These are phyloP conservation scores for Aureobasidium sp. DNA, from an alignment of 2,329 filamentous ascomycete genomes.

Conservation along the genomic window DNA sequence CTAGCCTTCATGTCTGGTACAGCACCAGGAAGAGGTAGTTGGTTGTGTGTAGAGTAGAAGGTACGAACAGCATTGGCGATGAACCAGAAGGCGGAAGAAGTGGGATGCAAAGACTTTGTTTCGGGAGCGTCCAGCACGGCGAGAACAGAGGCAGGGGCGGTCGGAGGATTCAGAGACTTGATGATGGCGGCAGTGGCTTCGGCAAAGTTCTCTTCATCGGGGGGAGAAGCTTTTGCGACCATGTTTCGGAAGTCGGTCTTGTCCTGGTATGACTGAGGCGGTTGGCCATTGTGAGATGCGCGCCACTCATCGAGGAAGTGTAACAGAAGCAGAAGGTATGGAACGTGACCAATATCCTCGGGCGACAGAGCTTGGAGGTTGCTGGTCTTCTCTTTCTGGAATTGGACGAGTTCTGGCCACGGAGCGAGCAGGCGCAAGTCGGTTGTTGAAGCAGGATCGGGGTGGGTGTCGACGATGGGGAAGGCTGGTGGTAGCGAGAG, in stretches of 20 bases:
- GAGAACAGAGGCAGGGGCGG: conserved; percentile 58
- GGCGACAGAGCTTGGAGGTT: conserved; percentile 27
- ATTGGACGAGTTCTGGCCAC: conserved; percentile 71
- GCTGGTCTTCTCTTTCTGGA: conserved; percentile 56
- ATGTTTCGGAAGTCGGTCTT: conserved; percentile 73
- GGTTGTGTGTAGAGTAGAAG: conserved; percentile 65
- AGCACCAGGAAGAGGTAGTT: conserved; percentile 74
- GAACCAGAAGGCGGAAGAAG: conserved; percentile 70
- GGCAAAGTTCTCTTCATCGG: conserved; percentile 82
- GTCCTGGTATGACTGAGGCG: conserved; percentile 69
- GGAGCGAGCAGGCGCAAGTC: conserved; percentile 78
- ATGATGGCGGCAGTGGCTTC: conserved; percentile 82
- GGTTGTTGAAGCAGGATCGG: conserved; percentile 72
- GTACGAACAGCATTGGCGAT: conserved; percentile 69
- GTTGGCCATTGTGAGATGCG: conserved; percentile 53
- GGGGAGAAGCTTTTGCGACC: conserved; percentile 67
- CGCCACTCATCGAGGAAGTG: conserved; percentile 80
- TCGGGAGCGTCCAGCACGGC: conserved; percentile 69
- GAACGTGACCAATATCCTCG: conserved; percentile 65
- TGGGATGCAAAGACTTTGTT: conserved; percentile 35
- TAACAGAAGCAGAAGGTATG: conserved; percentile 74
- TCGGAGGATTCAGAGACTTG: conserved; percentile 67
- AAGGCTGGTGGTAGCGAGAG: conserved; percentile 68
- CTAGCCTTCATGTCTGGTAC: conserved; percentile 97
- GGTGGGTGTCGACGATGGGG: conserved; percentile 92